Evolutionary conservation across 2,329 filamentous ascomycete genomes (phyloP).

Genomic region (Penicillium sp.): DNA sequence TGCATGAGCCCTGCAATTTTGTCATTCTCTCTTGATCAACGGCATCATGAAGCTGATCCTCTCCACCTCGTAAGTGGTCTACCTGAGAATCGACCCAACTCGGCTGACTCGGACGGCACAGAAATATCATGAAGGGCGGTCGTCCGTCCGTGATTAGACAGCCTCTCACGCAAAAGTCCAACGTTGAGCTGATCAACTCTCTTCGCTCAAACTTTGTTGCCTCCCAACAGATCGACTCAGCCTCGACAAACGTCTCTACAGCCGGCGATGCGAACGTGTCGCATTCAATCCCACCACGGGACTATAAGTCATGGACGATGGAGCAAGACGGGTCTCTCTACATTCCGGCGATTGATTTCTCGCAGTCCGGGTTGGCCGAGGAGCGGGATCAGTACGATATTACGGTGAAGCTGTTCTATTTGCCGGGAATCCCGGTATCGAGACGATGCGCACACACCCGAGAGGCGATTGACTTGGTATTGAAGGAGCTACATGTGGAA

Average conservation of each 20-base stretch:
- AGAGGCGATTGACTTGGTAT: constrained; percentile 74
- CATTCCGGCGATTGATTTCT: constrained; percentile 73
- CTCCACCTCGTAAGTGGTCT: constrained; percentile 68
- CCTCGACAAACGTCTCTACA: constrained; percentile 7
- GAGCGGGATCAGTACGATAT: constrained; percentile 85
- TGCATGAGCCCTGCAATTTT: background rate
- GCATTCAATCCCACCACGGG: constrained; percentile 5
- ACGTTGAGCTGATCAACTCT: constrained; percentile 85
- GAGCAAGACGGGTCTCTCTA: constrained; percentile 60
- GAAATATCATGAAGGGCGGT: constrained; percentile 78
- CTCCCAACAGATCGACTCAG: constrained; percentile 57
- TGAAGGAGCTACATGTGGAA: constrained; percentile 69
- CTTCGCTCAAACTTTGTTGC: constrained; percentile 77
- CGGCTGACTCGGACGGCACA: constrained; percentile 26
- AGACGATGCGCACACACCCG: constrained; percentile 65
- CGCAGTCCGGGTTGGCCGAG: constrained; percentile 67
- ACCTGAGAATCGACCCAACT: background rate
- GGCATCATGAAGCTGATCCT: constrained; percentile 80
- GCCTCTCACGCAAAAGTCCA: constrained; percentile 73
- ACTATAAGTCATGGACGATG: constrained; percentile 63
- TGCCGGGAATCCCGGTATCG: constrained; percentile 63
- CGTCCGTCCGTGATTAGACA: constrained; percentile 80
- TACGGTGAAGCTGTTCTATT: constrained; percentile 91
- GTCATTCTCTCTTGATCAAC: constrained; percentile 17
- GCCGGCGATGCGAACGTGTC: constrained; percentile 12